Conservation (phyloP, 192 early-diverging fungal genomes). For the Coemansia sp. region DNA sequence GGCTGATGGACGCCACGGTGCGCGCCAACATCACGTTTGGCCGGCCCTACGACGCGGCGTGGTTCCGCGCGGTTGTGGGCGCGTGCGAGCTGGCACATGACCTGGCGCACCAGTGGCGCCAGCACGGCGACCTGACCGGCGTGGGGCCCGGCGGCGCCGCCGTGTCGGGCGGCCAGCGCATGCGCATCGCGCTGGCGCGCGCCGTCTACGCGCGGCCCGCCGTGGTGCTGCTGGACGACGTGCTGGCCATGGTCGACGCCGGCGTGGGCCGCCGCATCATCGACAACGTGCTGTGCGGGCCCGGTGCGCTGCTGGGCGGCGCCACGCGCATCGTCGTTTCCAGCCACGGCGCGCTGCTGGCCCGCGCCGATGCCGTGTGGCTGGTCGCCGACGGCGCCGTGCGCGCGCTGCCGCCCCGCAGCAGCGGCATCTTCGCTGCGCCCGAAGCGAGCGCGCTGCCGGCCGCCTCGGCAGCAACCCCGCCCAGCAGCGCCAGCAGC, state of each 20-base stretch:
- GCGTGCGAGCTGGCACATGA: constrained; percentile 39
- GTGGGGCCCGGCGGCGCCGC: constrained; percentile 63
- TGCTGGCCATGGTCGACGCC: constrained; percentile 67
- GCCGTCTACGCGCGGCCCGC: constrained; percentile 71
- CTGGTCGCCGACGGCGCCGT: constrained; percentile 49
- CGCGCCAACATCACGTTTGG: constrained; percentile 56
- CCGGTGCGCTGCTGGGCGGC: constrained; percentile 34
- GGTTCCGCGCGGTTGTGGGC: constrained; percentile 23
- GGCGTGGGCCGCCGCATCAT: constrained; percentile 59
- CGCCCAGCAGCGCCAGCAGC: too few relatives aligned
- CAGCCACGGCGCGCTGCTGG: constrained; percentile 49
- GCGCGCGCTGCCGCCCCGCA: too few relatives aligned
- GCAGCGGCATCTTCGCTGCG: too few relatives aligned
- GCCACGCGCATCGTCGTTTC: constrained; percentile 60
- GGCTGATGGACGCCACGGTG: constrained; percentile 48
- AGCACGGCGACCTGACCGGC: constrained; percentile 48
- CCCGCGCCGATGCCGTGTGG: constrained; percentile 52
- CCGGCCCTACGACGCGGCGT: constrained; percentile 16
- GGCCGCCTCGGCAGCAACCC: too few relatives aligned
- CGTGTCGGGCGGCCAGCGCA: constrained; percentile 66
- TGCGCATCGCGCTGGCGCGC: constrained; percentile 69
- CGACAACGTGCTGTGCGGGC: constrained; percentile 65
- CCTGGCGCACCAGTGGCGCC: constrained; percentile 12
- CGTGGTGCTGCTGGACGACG: constrained; percentile 68
- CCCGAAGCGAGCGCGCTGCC: too few relatives aligned